Evolutionary conservation across 768 basidiomycete genomes (phyloP), one percentile per base, ranked within the genome.

Genomic region (Mycena rosella): DNA sequence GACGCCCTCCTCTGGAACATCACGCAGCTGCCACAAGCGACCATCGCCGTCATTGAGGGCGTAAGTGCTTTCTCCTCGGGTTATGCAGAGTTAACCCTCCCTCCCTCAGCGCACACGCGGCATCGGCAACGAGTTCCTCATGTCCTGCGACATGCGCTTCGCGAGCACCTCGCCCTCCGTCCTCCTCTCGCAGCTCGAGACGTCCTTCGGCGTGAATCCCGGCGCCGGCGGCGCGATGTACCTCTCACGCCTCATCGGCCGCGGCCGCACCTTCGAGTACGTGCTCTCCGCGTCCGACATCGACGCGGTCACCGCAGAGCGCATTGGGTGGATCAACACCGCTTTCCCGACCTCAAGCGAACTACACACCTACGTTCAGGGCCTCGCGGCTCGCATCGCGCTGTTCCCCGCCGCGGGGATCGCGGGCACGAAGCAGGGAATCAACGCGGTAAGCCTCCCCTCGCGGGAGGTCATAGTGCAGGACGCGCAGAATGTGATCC

Each of bases 21-120:
- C 24, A 57, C 63, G 5, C 63, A 65, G 26, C 63, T 65, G 8
- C 64, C 64, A 1, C 65, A 66, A 24, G 65, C 65, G 36, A 66
- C 65, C 30, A 66, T 66, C 22, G 65, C 65, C 17, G 52, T 66
- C 45, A 38, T 66, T 30, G 65, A 66, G n/a, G 58, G 65, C 22
- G 65, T 60, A 20, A 53, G 45, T 40, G 2, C n/a, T 20, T 14
- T 34, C 32, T 34, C 45, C 5, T 17, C 20, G 14, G 18, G 17
- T 20, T 9, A 9, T 38, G 9, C n/a, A 22, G 22, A 42, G 20
- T 22, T 10, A 30, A 34, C 20, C n/a, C 13, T n/a, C 34, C 14
- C n/a, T n/a, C n/a, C n/a, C n/a, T n/a, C 56, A 65, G 64, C 64
- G 64, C 56, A 17, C 64, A 0, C 64, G 64, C 51, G 64, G 55